Conservation (phyloP, 1,284 basidiomycete genomes). For the Polyporus tsugae region DNA sequence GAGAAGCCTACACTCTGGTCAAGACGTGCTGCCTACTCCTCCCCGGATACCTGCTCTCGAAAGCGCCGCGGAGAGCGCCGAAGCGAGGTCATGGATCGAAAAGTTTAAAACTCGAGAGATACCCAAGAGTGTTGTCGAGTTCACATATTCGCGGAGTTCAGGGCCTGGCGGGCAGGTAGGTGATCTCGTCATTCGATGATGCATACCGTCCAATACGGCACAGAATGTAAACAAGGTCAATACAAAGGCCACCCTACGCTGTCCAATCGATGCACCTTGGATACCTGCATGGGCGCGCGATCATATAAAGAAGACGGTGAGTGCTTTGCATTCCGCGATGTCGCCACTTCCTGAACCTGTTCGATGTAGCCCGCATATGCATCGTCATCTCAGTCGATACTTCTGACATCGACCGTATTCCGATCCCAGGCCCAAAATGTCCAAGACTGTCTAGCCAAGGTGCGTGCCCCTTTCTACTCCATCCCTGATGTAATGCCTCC, state of each 20-base stretch:
- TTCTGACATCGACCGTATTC: slow-evolving; percentile 70
- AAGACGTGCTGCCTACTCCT: slow-evolving; percentile 42
- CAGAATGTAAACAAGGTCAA: slow-evolving; percentile 88
- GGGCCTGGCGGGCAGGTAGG: slow-evolving; percentile 82
- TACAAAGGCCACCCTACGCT: slow-evolving; percentile 75
- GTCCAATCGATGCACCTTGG: slow-evolving; percentile 64
- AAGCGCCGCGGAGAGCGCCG: slow-evolving; percentile 49
- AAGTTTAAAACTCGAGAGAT: slow-evolving; percentile 53
- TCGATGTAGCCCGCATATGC: slow-evolving; percentile 67
- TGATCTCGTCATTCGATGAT: not conserved
- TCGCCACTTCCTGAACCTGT: not conserved
- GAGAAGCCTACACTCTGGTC: slow-evolving; percentile 16
- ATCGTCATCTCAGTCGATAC: slow-evolving; percentile 67
- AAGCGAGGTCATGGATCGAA: slow-evolving; percentile 61
- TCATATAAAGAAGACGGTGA: slow-evolving; percentile 59
- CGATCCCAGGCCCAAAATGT: slow-evolving; percentile 82
- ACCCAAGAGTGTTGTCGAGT: slow-evolving; percentile 59
- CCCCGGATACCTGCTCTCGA: slow-evolving; percentile 45
- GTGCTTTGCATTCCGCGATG: slow-evolving; percentile 27
- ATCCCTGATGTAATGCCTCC: slow-evolving; percentile 23
- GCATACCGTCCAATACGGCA: not conserved
- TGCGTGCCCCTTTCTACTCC: slow-evolving; percentile 40
- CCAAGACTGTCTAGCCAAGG: slow-evolving; percentile 75
- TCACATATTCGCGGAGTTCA: slow-evolving; percentile 77
- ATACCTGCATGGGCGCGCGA: slow-evolving; percentile 73